These are phyloP conservation scores for Penstemon barbatus DNA, from an alignment of 257 asterid species.

Conservation along the genomic window DNA sequence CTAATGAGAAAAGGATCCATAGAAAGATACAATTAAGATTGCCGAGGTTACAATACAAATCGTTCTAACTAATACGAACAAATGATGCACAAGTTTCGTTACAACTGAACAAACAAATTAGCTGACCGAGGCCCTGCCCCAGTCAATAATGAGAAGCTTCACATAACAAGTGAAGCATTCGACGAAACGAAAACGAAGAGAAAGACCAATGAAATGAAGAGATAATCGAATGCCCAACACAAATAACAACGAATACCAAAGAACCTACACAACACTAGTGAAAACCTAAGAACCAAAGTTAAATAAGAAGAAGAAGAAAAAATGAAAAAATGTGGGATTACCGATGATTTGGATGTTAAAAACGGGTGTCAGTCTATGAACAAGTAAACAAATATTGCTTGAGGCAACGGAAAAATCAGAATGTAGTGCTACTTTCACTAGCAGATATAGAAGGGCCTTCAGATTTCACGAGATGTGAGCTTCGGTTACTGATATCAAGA, in stretches of 20 bases:
- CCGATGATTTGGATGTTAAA: constrained; percentile 35
- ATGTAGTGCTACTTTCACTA: constrained; percentile 67
- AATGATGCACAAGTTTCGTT: constrained; percentile 33
- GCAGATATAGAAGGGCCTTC: constrained; percentile 63
- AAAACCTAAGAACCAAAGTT: constrained; percentile 30
- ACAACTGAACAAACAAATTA: constrained; percentile 32
- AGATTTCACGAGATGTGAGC: constrained; percentile 52
- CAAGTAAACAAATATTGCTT: constrained; percentile 45
- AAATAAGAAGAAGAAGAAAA: constrained; percentile 17
- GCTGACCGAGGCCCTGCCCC: constrained; percentile 21
- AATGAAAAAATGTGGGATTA: constrained; percentile 28
- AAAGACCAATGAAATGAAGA: constrained; percentile 26
- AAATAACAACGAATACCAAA: constrained; percentile 23
- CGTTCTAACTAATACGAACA: constrained; percentile 19
- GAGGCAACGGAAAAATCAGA: constrained; percentile 39
- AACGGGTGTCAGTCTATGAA: constrained; percentile 56
- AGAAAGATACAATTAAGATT: constrained; percentile 1
- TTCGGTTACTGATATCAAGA: constrained; percentile 55
- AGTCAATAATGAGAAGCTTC: constrained; percentile 22
- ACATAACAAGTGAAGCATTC: constrained; percentile 22
- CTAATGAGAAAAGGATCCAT: background rate
- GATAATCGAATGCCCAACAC: constrained; percentile 23
- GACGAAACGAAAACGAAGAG: constrained; percentile 11
- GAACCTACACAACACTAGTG: constrained; percentile 32
- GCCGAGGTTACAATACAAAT: constrained; percentile 14